Evolutionary conservation across 305 asterid species (phyloP).

Genomic region (Nicotiana rustica): DNA sequence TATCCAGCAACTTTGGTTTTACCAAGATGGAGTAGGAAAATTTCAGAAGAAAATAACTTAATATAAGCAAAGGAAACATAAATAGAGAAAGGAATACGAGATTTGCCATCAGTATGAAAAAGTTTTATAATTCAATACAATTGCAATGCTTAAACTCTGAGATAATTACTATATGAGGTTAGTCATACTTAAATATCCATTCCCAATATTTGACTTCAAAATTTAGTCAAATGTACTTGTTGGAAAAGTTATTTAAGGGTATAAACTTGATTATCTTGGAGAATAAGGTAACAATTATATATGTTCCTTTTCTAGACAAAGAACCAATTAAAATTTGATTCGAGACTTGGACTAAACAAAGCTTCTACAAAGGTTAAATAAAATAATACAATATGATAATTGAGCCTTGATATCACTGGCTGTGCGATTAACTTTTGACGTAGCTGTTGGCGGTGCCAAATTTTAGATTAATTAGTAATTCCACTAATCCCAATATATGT

Average conservation of each 20-base stretch:
- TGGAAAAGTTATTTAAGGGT: background rate
- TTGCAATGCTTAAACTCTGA: background rate
- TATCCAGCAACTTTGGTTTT: constrained; percentile 55
- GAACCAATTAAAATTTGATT: background rate
- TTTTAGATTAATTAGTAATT: too few species aligned
- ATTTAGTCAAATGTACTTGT: constrained; percentile 23
- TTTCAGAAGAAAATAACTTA: constrained; percentile 41
- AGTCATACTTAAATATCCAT: constrained; percentile 1
- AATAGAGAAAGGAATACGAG: constrained; percentile 38
- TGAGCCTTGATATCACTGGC: background rate
- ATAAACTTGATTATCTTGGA: constrained; percentile 2
- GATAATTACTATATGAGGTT: background rate
- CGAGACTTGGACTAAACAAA: constrained; percentile 19
- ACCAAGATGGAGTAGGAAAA: constrained; percentile 45
- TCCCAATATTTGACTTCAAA: background rate
- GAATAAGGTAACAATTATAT: constrained; percentile 17
- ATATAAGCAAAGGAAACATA: constrained; percentile 37
- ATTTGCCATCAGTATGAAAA: constrained; percentile 42
- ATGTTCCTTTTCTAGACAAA: background rate
- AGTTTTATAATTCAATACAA: background rate
- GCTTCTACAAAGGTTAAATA: background rate
- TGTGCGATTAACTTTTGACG: background rate
- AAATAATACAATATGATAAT: background rate
- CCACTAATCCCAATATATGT: too few species aligned
- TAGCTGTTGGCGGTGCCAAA: too few species aligned